Base-by-base conservation (phyloP, 2,329 filamentous ascomycete genomes). In the Ramularia collo-cygni region DNA sequence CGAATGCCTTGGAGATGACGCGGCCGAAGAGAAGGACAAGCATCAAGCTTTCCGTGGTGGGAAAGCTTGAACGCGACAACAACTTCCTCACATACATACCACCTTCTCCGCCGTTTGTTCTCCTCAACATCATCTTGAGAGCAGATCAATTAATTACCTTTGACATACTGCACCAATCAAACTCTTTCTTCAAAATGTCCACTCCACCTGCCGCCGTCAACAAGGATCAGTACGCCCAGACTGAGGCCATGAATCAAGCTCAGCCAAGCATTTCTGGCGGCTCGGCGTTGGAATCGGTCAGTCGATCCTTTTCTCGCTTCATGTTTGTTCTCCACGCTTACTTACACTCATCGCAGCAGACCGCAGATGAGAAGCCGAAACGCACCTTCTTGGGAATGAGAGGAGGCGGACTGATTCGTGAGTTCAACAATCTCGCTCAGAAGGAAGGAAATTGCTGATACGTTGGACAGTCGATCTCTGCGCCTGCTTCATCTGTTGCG, bases 401-500 rank as follows among this genome's bases (percentile, higher is more conserved):
- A 9, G 53, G 52, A 38, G 53, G 53, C 32, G 53, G 53, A 4
- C 43, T 56, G 29, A 48, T 56, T 28, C 40, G 53, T 54, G 28
- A 47, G 53, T 45, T 9, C 3, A 10, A 16, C n/a, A n/a, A n/a
- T n/a, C n/a, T 12, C 19, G 27, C 16, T 3, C 13, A 10, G 7
- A 2, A 21, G 2, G 32, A 18, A 16, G n/a, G 15, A 15, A 17
- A 29, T 21, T 4, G n/a, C n/a, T 17, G 10, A 15, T 15, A 4
- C 29, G 28, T 29, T 5, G 9, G 14, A 30, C 28, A 56, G 53
- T 56, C 32, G 53, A 56, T 37, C 37, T 55, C 10, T 56, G 53
- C 37, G 53, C 53, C 31, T 56, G 53, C 43, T 56, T 56, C 51
- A 55, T 56, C 42, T 56, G 53, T 46, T 56, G 53, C 46, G 53